Base-by-base conservation (phyloP, 441 rosid species). In the Gossypium davidsonii region DNA sequence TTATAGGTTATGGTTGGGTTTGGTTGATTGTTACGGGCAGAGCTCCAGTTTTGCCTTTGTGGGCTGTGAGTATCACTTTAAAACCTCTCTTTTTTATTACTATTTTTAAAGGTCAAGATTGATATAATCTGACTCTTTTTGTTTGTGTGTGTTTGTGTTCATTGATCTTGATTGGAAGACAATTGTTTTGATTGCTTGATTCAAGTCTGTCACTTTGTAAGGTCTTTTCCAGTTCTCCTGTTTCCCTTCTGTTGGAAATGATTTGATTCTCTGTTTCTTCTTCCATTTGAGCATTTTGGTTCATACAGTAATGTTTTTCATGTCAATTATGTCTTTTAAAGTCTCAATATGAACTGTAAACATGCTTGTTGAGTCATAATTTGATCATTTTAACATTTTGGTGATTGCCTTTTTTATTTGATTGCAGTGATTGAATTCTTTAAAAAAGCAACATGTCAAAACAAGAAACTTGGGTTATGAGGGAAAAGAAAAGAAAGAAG, bases 1-100 rank as follows among this genome's bases (percentile, higher is more conserved):
- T 96, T 72, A 49, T 91, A 70, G 98, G 99, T 21, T 93, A 93
- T 68, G 97, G 99, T 0, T 89, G 92, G 93, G 94, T 96, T 80
- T 96, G 99, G 99, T 87, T 93, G 79, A 76, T 91, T 63, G 90
- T 88, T 56, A 89, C 96, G 6, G 89, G 94, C 1, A 80, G 84
- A 79, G 89, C 84, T 74, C 93, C 99, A 4, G 76, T 78, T 80
- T 78, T 93, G 66, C 99, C 98, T 73, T 65, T 93, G 74, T 93
- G 97, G 97, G 97, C 89, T 80, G 99, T 96, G 73, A 89, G 99
- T 90, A 70, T 71, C 46, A n/a, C 17, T 46, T 63, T 14, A 44
- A 48, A 58, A 25, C 1, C 62, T 25, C 15, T 58, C 4, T n/a
- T 1, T 42, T 23, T 23, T 26, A 0, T 17, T 1, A 18, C 5